Base-by-base conservation (phyloP, 139 green algal genomes). In the Picochlorum sp. region DNA sequence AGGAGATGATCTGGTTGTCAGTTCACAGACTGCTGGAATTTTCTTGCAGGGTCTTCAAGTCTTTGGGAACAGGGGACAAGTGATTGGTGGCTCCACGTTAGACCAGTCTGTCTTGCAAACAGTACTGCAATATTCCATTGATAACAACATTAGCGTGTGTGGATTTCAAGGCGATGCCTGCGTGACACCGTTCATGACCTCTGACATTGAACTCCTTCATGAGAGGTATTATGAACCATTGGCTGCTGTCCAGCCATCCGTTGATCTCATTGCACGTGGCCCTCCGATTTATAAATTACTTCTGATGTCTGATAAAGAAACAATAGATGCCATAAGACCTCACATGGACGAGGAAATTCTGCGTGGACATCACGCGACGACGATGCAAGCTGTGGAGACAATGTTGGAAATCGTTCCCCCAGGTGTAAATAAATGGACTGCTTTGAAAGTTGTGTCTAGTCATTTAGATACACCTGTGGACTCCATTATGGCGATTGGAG, bases 321-420 rank as follows among this genome's bases (percentile, higher is more conserved):
- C 67, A 28, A 69, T 93, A 4, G 15, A 11, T 0, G 32, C 74
- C 51, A 49, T 92, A 4, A 66, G 74, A 61, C 87, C 87, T 3
- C 62, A 90, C 62, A 92, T 84, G 83, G 26, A 52, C 28, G 60
- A 62, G 23, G 14, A 45, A 24, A 16, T 10, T 21, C 5, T 69
- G 61, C 4, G 18, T 24, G 50, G 52, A 14, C 51, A 10, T 14
- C 60, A 41, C 1, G 85, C 87, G 16, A 66, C 84, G 63, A 61
- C 78, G 6, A 83, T 81, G 69, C 83, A 96, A 73, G 91, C 92
- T 0, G 90, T 98, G 45, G 74, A 80, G 9, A 83, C 83, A 57
- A 97, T 97, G 91, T 72, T 98, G 28, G 92, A 98, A 76, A 67
- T 98, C 9, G 82, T 97, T 38, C 92, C 92, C 0, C 30, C 56